Conservation (phyloP, 305 asterid species). For the Striga hermonthica region DNA sequence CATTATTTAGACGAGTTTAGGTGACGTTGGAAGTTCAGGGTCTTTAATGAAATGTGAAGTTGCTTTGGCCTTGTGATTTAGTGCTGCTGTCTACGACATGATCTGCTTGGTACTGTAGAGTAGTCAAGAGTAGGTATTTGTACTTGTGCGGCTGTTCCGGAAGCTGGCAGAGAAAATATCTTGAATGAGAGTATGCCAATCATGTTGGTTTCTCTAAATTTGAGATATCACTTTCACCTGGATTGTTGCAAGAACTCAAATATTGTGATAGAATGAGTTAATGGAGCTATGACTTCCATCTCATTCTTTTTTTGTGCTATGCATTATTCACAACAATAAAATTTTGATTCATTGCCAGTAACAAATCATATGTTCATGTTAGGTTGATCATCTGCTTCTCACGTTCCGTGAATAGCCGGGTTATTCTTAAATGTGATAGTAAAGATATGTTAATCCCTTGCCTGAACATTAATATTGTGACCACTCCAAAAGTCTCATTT, state of each 20-base stretch:
- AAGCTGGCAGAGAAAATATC: conserved; percentile 14
- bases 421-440: background rate
- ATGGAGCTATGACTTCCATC: conserved; percentile 1
- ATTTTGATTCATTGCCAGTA: background rate
- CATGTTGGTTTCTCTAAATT: background rate
- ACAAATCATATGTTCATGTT: background rate
- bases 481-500: background rate
- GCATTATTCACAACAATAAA: background rate
- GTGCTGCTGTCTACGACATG: conserved; percentile 8
- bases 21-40: background rate
- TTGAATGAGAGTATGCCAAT: conserved; percentile 3
- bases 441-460: background rate
- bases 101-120: background rate
- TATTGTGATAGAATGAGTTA: conserved; percentile 10
- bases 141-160: background rate
- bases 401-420: background rate
- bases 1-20: too few relatives aligned
- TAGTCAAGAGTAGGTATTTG: background rate
- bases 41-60: background rate
- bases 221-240: conserved; percentile 3
- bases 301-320: background rate
- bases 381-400: background rate
- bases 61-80: background rate
- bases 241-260: conserved; percentile 1
- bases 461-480: background rate